Conservation (phyloP, 1,284 basidiomycete genomes). For the Paramarasmius palmivorus region DNA sequence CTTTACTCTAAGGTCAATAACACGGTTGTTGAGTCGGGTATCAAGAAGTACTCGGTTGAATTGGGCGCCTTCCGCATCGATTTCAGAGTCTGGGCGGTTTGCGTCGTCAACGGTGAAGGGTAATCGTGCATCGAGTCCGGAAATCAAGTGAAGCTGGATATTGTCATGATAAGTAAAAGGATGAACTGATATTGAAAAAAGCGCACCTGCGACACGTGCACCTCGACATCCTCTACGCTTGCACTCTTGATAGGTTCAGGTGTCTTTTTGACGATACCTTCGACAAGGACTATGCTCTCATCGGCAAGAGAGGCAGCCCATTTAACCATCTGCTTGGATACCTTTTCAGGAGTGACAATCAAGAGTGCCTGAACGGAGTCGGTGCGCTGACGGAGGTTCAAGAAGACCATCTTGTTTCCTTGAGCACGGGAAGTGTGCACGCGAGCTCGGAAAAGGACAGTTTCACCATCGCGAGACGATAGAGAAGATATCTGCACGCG, state of each 20-base stretch:
- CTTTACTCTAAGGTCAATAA: constrained; percentile 89
- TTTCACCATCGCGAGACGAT: constrained; percentile 73
- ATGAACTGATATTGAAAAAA: not conserved
- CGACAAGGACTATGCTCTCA: constrained; percentile 93
- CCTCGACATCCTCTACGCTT: constrained; percentile 86
- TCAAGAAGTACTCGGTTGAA: constrained; percentile 82
- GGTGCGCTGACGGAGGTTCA: constrained; percentile 88
- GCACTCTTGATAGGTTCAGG: constrained; percentile 90
- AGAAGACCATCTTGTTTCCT: constrained; percentile 93
- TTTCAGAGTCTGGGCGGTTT: constrained; percentile 78
- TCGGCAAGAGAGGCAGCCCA: constrained; percentile 80
- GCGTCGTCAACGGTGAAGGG: constrained; percentile 97
- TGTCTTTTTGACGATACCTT: constrained; percentile 83
- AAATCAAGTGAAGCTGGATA: constrained; percentile 77
- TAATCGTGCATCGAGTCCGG: constrained; percentile 75
- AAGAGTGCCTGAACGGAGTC: constrained; percentile 91
- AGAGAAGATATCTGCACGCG: constrained; percentile 71
- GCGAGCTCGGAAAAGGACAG: constrained; percentile 85
- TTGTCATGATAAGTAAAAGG: constrained; percentile 6
- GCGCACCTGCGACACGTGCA: constrained; percentile 80
- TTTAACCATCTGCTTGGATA: constrained; percentile 98
- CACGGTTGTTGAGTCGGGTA: constrained; percentile 93
- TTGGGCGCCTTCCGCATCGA: constrained; percentile 66
- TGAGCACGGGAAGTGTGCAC: constrained; percentile 92
- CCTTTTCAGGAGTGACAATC: constrained; percentile 72